Percentiles rank a stretch among this genome's conserved stretches.
Evolutionary conservation across 305 asterid species (phyloP).

Genomic region (Solanum hybrid): DNA sequence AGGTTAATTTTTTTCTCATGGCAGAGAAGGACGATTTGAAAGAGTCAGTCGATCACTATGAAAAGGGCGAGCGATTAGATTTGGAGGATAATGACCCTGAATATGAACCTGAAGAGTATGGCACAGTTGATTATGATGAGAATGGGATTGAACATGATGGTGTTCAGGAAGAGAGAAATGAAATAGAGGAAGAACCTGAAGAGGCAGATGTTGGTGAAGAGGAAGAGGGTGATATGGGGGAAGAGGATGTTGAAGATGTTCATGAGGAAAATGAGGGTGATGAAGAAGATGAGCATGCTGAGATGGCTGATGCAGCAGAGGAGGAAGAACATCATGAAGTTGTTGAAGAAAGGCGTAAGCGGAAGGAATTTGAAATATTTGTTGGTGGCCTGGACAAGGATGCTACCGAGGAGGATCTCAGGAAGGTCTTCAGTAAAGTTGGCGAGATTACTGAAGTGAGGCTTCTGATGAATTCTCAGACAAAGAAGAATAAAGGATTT

Average conservation of each 20-base stretch:
- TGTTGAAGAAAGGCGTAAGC: conserved; percentile 78
- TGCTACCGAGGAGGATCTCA: conserved; percentile 87
- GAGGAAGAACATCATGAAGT: conserved; percentile 85
- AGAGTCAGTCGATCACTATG: conserved; percentile 69
- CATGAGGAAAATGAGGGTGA: conserved; percentile 62
- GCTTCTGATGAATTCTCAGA: conserved; percentile 97
- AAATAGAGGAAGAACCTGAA: conserved; percentile 57
- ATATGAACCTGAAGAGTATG: conserved; percentile 84
- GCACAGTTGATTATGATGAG: conserved; percentile 71
- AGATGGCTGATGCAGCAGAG: conserved; percentile 63
- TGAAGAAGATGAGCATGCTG: conserved; percentile 53
- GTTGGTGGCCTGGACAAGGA: conserved; percentile 99
- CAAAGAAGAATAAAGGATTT: conserved; percentile 95
- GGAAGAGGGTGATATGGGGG: conserved; percentile 55
- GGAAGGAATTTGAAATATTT: conserved; percentile 93
- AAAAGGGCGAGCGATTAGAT: conserved; percentile 75
- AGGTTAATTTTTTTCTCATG: conserved; percentile 21
- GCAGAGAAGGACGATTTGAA: conserved; percentile 58
- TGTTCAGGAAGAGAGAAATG: conserved; percentile 49
- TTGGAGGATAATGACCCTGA: conserved; percentile 96
- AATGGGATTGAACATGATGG: conserved; percentile 63
- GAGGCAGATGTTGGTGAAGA: conserved; percentile 49
- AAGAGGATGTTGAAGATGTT: conserved; percentile 56
- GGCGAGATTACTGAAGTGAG: conserved; percentile 94
- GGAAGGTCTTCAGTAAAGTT: conserved; percentile 78